A percentile compares a stretch with the other conserved stretches of the same genome.
Conservation (phyloP, 441 rosid species). For the Pelargonium cotyledonis region DNA sequence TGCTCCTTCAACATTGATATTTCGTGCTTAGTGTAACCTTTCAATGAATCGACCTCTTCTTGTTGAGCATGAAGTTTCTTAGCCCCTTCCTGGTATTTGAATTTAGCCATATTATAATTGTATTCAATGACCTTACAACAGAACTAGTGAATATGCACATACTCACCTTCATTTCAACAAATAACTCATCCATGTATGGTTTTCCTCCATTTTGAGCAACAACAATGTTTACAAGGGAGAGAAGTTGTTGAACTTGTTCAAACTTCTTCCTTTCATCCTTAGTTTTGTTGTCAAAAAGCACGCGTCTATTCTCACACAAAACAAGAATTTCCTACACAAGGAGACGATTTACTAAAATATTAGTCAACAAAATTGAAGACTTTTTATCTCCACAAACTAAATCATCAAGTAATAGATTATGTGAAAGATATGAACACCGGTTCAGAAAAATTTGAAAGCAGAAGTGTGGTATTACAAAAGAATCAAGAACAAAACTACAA, state of each 20-base stretch:
- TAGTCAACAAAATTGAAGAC: neutral
- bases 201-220: constrained; percentile 21
- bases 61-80: constrained; percentile 20
- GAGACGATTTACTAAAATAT: neutral
- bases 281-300: constrained; percentile 26
- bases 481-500: too few species aligned
- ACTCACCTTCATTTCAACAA: constrained; percentile 22
- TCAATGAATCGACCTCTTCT: constrained; percentile 18
- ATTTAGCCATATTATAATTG: neutral
- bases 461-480: too few species aligned
- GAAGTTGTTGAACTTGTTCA: constrained; percentile 20
- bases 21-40: constrained; percentile 12
- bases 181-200: constrained; percentile 23
- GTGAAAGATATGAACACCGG: neutral
- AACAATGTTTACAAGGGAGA: constrained; percentile 19
- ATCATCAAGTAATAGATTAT: neutral
- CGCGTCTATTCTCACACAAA: constrained; percentile 1
- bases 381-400: neutral
- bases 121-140: neutral
- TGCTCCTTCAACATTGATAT: constrained; percentile 17
- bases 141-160: neutral
- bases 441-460: too few species aligned
- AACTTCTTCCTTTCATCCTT: constrained; percentile 17
- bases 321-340: constrained; percentile 3
- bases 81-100: constrained; percentile 19